Conservation (phyloP, 176 grass and related monocot species). For the Oryza officinalis region DNA sequence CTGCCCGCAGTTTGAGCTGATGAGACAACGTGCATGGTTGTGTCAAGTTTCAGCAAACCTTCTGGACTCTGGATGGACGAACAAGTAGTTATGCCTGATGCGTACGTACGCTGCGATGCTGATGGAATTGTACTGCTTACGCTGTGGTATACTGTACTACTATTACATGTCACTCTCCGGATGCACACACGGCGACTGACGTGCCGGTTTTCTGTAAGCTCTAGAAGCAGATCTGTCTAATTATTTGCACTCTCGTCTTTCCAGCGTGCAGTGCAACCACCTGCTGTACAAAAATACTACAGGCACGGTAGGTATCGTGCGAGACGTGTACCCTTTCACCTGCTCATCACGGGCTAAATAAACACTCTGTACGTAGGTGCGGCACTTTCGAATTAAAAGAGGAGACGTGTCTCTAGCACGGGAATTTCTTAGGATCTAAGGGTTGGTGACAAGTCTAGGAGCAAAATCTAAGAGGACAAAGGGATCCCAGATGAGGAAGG, state of each 20-base stretch:
- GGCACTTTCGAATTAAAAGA: not conserved
- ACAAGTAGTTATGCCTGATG: not conserved
- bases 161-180: not conserved
- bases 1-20: not conserved
- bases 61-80: not conserved
- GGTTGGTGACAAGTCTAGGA: slow-evolving; percentile 38
- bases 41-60: not conserved
- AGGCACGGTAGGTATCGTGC: not conserved
- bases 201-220: not conserved
- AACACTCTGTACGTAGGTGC: not conserved
- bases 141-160: not conserved
- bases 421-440: slow-evolving; percentile 33
- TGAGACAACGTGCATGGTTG: not conserved
- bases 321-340: slow-evolving; percentile 10
- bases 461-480: slow-evolving; percentile 40
- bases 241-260: not conserved
- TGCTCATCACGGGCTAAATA: not conserved
- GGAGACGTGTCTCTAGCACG: not conserved
- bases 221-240: not conserved
- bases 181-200: not conserved
- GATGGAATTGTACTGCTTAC: not conserved
- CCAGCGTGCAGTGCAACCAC: not conserved
- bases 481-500: slow-evolving; percentile 31
- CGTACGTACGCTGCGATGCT: not conserved
- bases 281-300: not conserved